A percentile compares a stretch with the other conserved stretches of the same genome.
These are phyloP conservation scores for Ajuga reptans DNA, from an alignment of 305 asterid species.

Conservation along the genomic window DNA sequence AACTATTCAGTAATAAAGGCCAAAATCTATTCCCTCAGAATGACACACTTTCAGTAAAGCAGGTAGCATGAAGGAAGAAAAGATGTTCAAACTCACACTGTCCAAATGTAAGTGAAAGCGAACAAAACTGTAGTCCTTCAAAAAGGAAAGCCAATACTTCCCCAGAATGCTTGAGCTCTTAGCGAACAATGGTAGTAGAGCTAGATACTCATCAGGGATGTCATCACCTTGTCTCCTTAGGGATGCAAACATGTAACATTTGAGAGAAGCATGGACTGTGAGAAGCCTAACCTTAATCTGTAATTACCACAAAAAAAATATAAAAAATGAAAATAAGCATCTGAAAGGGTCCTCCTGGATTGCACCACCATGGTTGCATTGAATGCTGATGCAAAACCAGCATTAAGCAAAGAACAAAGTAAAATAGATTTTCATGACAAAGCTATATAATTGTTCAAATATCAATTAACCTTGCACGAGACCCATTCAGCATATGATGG, in stretches of 20 bases:
- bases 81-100: slow-evolving; percentile 56
- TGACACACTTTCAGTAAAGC: slow-evolving; percentile 17
- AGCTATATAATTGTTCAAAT: slow-evolving; percentile 10
- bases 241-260: slow-evolving; percentile 75
- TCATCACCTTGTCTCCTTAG: slow-evolving; percentile 60
- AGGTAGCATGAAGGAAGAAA: slow-evolving; percentile 8
- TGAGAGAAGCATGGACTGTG: slow-evolving; percentile 92
- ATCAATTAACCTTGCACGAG: slow-evolving; percentile 75
- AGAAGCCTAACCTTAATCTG: slow-evolving; percentile 96
- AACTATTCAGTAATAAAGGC: slow-evolving; percentile 18
- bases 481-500: slow-evolving; percentile 99
- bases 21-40: slow-evolving; percentile 7
- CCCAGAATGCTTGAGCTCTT: slow-evolving; percentile 75
- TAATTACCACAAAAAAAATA: slow-evolving; percentile 23
- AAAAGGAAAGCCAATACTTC: slow-evolving; percentile 72
- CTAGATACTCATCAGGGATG: slow-evolving; percentile 65
- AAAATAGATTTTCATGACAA: slow-evolving; percentile 4
- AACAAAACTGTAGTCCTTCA: slow-evolving; percentile 76
- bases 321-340: slow-evolving; percentile 16
- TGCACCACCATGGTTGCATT: not conserved
- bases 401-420: slow-evolving; percentile 14
- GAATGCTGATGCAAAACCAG: slow-evolving; percentile 24
- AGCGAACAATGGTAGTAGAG: slow-evolving; percentile 76
- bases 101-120: slow-evolving; percentile 53
- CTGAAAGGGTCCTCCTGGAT: slow-evolving; percentile 16